Evolutionary conservation across 495 filamentous ascomycete species (phyloP), one percentile per base, ranked within the genome.

Genomic region (Xylaria bambusicola): DNA sequence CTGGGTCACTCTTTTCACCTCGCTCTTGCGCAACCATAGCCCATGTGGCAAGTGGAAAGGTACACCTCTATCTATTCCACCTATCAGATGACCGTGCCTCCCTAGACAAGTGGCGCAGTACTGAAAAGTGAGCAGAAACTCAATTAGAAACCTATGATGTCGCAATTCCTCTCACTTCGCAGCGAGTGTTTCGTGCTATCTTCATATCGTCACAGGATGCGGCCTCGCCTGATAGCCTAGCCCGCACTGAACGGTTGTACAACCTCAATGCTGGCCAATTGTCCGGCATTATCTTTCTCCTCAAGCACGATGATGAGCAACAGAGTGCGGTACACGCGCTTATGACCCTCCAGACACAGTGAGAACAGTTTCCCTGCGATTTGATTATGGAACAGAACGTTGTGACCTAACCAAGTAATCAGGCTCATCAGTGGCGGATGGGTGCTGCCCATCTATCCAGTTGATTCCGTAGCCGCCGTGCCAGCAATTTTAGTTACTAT

Each of bases 241-340:
- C 44, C 21, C 78, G 82, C 23, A 74, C 88, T 41, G 73, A 78
- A 33, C 72, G 78, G 18, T 74, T 88, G n/a, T 66, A 66, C 48
- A 62, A 70, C 58, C 66, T 82, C 27, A 69, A 69, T 9, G 73
- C 77, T 23, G 70, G 72, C 12, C 60, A 67, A 24, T 64, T 77
- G 38, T 68, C 80, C 17, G 80, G 75, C 45, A 76, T 89, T 40
- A 63, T 81, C 13, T 85, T 88, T 64, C 69, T 87, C 2, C 72
- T 87, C 1, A 62, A 68, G 24, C 56, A 61, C 21, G 61, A 44
- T 9, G 72, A 72, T 8, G 67, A 71, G 5, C 62, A 68, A 23
- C 35, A 40, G 18, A 63, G 51, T 13, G 65, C 70, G 13, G 71
- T 67, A 51, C 55, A 64, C 15, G 58, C 66, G 6, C 68, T 76